Percentiles rank a stretch among this genome's conserved stretches.
phyloP scores from a whole-genome alignment of 108 stramenopile genomes.

The Skeletonema tropicum region DNA sequence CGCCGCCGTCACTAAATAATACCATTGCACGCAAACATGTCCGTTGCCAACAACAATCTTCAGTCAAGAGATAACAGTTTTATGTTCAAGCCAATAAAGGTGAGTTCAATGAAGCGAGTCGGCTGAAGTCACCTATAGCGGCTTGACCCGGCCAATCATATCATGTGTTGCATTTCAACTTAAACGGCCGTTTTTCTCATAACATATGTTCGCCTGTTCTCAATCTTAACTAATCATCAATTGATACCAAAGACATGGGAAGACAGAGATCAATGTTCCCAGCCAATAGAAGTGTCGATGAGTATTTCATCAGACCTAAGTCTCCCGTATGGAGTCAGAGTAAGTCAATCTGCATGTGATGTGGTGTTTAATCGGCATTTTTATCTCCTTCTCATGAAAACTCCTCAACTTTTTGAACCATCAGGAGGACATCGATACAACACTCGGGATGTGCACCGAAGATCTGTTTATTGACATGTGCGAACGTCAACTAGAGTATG shows the following conservation, averaged over 20 bases:
- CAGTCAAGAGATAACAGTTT: slow-evolving; percentile 15
- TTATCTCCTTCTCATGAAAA: slow-evolving; percentile 3
- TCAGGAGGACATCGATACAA: slow-evolving; percentile 68
- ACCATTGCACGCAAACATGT: background rate
- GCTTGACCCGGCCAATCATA: background rate
- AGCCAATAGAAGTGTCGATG: slow-evolving; percentile 39
- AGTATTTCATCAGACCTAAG: slow-evolving; percentile 51
- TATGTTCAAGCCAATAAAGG: slow-evolving; percentile 59
- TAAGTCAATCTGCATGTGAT: slow-evolving; percentile 29
- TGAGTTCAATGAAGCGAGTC: slow-evolving; percentile 6
- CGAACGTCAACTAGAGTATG: slow-evolving; percentile 79
- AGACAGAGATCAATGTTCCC: slow-evolving; percentile 37
- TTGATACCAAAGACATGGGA: slow-evolving; percentile 55
- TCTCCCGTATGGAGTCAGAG: slow-evolving; percentile 73
- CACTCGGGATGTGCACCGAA: slow-evolving; percentile 65
- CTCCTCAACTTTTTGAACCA: background rate
- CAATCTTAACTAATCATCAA: background rate
- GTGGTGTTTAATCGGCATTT: background rate
- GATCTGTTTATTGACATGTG: slow-evolving; percentile 85
- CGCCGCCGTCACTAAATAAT: background rate
- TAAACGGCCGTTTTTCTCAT: slow-evolving; percentile 4
- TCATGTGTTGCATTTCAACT: background rate
- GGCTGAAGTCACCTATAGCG: background rate
- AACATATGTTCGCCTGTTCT: background rate
- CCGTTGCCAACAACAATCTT: background rate